Conservation (phyloP, 176 grass and related monocot genomes). For the Themeda triandra region DNA sequence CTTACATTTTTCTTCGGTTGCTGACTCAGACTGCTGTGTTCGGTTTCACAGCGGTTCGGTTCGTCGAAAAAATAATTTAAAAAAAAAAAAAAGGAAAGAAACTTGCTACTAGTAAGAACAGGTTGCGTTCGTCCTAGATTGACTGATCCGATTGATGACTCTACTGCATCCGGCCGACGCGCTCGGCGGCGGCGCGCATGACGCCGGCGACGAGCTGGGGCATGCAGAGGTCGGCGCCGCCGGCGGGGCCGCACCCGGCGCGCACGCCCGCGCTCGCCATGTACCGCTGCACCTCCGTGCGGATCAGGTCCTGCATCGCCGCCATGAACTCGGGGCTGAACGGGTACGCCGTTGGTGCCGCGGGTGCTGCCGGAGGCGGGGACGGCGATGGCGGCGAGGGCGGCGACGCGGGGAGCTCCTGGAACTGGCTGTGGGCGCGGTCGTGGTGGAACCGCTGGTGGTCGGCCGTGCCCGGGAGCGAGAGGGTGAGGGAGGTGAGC, state of each 20-base stretch:
- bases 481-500: slow-evolving; percentile 66
- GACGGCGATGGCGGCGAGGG: neutral
- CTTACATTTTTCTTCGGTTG: neutral
- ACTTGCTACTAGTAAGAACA: neutral
- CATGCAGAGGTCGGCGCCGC: slow-evolving; percentile 2
- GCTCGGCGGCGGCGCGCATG: slow-evolving; percentile 43
- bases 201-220: slow-evolving; percentile 43
- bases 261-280: slow-evolving; percentile 53
- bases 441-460: slow-evolving; percentile 37
- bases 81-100: neutral
- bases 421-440: slow-evolving; percentile 39
- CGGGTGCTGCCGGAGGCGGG: neutral
- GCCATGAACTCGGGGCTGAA: slow-evolving; percentile 34
- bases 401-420: slow-evolving; percentile 12
- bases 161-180: slow-evolving; percentile 33
- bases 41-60: neutral
- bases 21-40: neutral
- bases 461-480: slow-evolving; percentile 36
- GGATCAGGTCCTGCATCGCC: slow-evolving; percentile 79
- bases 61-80: neutral
- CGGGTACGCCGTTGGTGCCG: neutral
- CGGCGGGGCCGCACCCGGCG: slow-evolving; percentile 29
- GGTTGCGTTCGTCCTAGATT: neutral
- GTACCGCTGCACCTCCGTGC: slow-evolving; percentile 71
- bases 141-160: neutral